phyloP scores from a whole-genome alignment of 2,329 filamentous ascomycete species.

The Neonectria neomacrospora region DNA sequence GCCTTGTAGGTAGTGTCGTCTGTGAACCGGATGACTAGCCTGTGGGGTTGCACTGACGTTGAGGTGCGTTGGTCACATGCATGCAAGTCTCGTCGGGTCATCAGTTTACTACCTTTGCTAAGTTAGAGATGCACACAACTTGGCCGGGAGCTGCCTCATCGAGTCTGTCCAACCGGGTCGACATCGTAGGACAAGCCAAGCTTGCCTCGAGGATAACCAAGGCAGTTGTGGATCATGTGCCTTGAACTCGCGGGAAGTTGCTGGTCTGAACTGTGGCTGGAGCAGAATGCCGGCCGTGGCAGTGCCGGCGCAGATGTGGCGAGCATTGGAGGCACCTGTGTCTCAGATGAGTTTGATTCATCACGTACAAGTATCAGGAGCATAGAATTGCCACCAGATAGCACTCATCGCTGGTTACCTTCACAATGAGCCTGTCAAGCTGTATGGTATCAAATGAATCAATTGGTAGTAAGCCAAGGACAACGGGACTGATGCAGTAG shows the following conservation, averaged over 20 bases:
- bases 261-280: constrained; percentile 9
- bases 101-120: neutral
- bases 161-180: neutral
- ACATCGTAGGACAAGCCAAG: neutral
- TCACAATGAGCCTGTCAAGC: neutral
- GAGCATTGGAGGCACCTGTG: neutral
- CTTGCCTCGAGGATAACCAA: neutral
- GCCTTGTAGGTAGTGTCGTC: neutral
- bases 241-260: neutral
- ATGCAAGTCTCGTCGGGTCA: neutral
- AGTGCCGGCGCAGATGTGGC: constrained; percentile 6
- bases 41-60: constrained; percentile 17
- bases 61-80: constrained; percentile 24
- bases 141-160: neutral
- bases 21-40: neutral
- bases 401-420: neutral
- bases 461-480: constrained; percentile 6
- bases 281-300: constrained; percentile 12
- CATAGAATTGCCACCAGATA: neutral
- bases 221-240: constrained; percentile 1
- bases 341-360: neutral
- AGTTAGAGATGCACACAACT: neutral
- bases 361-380: neutral
- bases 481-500: constrained; percentile 1
- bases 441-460: neutral